Conservation (phyloP, 192 early-diverging fungal species). For the Kickxella alabastrina region DNA sequence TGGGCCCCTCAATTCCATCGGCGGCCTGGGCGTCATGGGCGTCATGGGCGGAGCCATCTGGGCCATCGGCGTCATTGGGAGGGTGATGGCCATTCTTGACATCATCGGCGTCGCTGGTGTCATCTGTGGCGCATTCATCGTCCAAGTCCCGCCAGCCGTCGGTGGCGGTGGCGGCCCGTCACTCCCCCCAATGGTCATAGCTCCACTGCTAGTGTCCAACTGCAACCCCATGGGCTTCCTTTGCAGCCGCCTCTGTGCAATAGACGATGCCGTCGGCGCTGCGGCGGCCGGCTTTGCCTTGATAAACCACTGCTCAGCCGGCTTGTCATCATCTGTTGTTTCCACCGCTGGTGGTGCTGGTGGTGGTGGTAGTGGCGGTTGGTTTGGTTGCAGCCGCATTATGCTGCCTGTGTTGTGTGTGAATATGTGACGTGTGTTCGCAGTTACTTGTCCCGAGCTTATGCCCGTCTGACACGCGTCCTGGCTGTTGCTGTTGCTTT, state of each 20-base stretch:
- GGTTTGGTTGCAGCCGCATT: slow-evolving; percentile 5
- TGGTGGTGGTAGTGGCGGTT: not conserved
- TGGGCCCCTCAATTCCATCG: not conserved
- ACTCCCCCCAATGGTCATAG: slow-evolving; percentile 1
- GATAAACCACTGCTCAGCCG: not conserved
- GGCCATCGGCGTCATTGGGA: not conserved
- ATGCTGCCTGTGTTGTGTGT: not conserved
- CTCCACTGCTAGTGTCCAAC: slow-evolving; percentile 13
- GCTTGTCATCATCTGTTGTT: not conserved
- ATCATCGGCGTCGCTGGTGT: slow-evolving; percentile 4
- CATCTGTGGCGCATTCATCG: slow-evolving; percentile 1
- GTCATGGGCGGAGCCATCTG: not conserved
- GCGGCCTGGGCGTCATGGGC: not conserved
- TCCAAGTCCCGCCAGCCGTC: slow-evolving; percentile 35
- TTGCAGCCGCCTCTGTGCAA: slow-evolving; percentile 42
- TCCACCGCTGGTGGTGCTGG: not conserved
- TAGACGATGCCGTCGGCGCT: slow-evolving; percentile 10
- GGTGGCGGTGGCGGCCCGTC: slow-evolving; percentile 21
- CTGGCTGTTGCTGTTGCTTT: not conserved
- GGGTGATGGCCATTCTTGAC: not conserved
- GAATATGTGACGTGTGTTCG: not conserved
- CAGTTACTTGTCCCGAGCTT: not conserved
- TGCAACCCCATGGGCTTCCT: slow-evolving; percentile 36
- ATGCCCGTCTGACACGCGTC: not conserved
- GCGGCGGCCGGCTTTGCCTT: not conserved